These are phyloP conservation scores for Backusella tuberculispora DNA, from an alignment of 192 early-diverging fungal species.

Conservation along the genomic window DNA sequence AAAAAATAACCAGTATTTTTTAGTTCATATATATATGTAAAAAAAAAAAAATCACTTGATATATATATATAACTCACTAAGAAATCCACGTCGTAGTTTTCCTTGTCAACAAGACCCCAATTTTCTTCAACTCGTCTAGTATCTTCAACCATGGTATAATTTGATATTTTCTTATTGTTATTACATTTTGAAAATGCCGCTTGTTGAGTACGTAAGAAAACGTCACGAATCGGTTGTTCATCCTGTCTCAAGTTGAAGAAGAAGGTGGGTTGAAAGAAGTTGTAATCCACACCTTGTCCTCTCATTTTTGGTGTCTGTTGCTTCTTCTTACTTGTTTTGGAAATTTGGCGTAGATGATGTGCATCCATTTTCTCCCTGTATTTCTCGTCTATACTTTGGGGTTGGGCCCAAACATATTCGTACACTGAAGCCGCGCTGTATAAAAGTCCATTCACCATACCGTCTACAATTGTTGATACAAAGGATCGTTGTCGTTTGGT, in stretches of 20 bases:
- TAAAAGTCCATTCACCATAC: neutral
- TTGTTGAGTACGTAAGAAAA: neutral
- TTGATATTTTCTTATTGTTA: neutral
- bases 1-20: too few species aligned
- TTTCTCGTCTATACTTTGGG: neutral
- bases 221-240: neutral
- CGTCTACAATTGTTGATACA: neutral
- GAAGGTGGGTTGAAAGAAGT: neutral
- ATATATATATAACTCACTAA: neutral
- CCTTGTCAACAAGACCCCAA: neutral
- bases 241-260: slow-evolving; percentile 2
- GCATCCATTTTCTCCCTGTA: neutral
- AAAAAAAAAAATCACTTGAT: too few species aligned
- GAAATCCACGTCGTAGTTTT: neutral
- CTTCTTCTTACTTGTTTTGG: neutral
- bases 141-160: neutral
- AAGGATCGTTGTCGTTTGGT: neutral
- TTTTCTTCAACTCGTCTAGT: neutral
- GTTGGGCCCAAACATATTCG: neutral
- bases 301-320: neutral
- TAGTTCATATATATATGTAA: too few species aligned
- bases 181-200: neutral
- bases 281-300: neutral
- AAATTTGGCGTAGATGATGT: neutral
- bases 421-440: neutral